A percentile compares a stretch with the other conserved stretches of the same genome.
Conservation (phyloP, 371 early-diverging fungal species). For the Mucor velutinosus region DNA sequence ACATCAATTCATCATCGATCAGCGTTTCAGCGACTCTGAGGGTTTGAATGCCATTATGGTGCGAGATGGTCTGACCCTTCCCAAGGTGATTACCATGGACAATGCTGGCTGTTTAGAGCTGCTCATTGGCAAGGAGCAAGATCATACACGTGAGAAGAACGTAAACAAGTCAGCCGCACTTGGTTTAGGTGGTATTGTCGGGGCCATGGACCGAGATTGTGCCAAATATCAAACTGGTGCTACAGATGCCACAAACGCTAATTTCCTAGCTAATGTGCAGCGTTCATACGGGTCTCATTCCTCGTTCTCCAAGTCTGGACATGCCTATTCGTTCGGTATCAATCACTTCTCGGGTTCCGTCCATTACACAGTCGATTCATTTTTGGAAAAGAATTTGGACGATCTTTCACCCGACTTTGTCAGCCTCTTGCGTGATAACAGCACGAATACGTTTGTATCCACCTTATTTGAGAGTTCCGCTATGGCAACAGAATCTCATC, state of each 20-base stretch:
- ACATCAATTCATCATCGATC: conserved; percentile 72
- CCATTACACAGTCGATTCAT: conserved; percentile 64
- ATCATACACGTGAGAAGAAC: conserved; percentile 18
- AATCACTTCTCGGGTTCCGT: conserved; percentile 70
- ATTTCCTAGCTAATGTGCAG: conserved; percentile 41
- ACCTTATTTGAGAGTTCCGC: conserved; percentile 77
- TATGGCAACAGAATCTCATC: conserved; percentile 80
- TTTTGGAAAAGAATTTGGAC: conserved; percentile 72
- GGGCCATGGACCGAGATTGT: conserved; percentile 61
- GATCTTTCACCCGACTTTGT: conserved; percentile 79
- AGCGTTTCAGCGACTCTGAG: conserved; percentile 60
- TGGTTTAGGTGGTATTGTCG: conserved; percentile 64
- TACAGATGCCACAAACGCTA: conserved; percentile 47
- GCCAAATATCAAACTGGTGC: conserved; percentile 39
- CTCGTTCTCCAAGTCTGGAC: conserved; percentile 37
- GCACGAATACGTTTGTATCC: conserved; percentile 77
- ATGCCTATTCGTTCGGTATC: conserved; percentile 62
- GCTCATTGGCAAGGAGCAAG: conserved; percentile 44
- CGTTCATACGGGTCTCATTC: conserved; percentile 35
- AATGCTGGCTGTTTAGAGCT: conserved; percentile 67
- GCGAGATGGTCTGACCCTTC: conserved; percentile 44
- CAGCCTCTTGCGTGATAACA: conserved; percentile 66
- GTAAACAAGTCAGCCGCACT: conserved; percentile 30
- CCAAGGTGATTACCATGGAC: conserved; percentile 57
- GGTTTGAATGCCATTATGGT: conserved; percentile 29